Percentiles rank a stretch among this genome's conserved stretches.
phyloP scores from a whole-genome alignment of 306 rosid genomes.

The Prunus padus region DNA sequence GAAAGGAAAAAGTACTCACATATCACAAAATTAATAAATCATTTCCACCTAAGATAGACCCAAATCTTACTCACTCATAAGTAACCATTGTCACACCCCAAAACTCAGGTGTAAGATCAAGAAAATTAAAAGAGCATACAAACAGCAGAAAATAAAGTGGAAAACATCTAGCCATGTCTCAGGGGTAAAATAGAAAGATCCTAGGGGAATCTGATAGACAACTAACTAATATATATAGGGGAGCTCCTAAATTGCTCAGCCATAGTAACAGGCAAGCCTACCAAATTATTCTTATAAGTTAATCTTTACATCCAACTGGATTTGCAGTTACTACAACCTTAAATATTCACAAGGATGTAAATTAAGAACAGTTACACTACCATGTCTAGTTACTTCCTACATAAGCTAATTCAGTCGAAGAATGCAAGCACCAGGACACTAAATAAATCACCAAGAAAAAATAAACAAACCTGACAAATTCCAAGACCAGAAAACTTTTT shows the following conservation, averaged over 20 bases:
- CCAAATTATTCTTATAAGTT: neutral
- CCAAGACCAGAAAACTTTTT: slow-evolving; percentile 64
- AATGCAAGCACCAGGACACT: slow-evolving; percentile 14
- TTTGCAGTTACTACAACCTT: neutral
- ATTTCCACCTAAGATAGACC: too few species aligned
- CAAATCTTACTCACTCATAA: too few species aligned
- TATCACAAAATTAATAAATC: too few species aligned
- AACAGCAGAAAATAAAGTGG: too few species aligned
- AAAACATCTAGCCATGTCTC: neutral
- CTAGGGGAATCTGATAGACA: slow-evolving; percentile 17
- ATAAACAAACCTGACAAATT: slow-evolving; percentile 63
- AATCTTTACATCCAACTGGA: neutral
- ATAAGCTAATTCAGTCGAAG: slow-evolving; percentile 16
- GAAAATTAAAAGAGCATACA: too few species aligned
- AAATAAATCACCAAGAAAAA: slow-evolving; percentile 22
- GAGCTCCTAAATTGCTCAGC: slow-evolving; percentile 9
- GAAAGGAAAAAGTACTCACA: too few species aligned
- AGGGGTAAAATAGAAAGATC: slow-evolving; percentile 18
- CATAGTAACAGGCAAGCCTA: slow-evolving; percentile 2
- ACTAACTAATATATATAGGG: slow-evolving; percentile 9
- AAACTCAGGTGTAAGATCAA: too few species aligned
- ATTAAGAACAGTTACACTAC: neutral
- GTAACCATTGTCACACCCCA: too few species aligned
- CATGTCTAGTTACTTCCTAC: neutral
- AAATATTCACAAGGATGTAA: neutral